Percentiles rank a stretch among this genome's conserved stretches.
Conservation (phyloP, 352 stramenopile genomes). For the Thalassiosira hispida region DNA sequence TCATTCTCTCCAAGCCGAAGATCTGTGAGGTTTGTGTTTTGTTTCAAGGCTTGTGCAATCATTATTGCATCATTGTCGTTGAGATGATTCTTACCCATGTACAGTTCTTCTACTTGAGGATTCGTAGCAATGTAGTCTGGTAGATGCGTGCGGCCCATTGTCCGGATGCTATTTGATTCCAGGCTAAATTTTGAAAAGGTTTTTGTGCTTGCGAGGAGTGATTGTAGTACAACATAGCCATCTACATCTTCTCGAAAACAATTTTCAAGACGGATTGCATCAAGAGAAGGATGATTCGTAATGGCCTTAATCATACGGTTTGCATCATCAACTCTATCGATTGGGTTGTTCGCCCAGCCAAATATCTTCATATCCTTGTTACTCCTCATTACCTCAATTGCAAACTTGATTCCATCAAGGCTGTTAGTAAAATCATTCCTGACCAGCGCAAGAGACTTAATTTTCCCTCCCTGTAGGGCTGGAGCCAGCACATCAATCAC, state of each 20-base stretch:
- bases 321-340: not conserved
- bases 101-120: conserved; percentile 4
- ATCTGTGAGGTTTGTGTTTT: conserved; percentile 25
- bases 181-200: not conserved
- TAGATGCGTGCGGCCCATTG: conserved; percentile 15
- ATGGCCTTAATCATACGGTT: not conserved
- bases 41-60: conserved; percentile 22
- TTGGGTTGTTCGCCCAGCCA: conserved; percentile 1
- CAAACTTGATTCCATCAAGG: conserved; percentile 11
- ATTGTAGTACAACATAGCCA: not conserved
- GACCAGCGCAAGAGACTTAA: not conserved
- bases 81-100: conserved; percentile 26
- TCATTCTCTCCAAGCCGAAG: conserved; percentile 20
- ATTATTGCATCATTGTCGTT: conserved; percentile 29
- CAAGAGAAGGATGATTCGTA: not conserved
- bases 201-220: not conserved
- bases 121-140: conserved; percentile 30
- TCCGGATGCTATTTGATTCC: conserved; percentile 4
- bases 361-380: not conserved
- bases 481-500: not conserved
- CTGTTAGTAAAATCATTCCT: conserved; percentile 8
- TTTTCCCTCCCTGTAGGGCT: not conserved
- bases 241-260: not conserved
- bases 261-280: not conserved
- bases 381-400: not conserved